Percentiles rank a stretch among this genome's conserved stretches.
These are phyloP conservation scores for Hippophae rhamnoides DNA, from an alignment of 306 rosid species.

Conservation along the genomic window DNA sequence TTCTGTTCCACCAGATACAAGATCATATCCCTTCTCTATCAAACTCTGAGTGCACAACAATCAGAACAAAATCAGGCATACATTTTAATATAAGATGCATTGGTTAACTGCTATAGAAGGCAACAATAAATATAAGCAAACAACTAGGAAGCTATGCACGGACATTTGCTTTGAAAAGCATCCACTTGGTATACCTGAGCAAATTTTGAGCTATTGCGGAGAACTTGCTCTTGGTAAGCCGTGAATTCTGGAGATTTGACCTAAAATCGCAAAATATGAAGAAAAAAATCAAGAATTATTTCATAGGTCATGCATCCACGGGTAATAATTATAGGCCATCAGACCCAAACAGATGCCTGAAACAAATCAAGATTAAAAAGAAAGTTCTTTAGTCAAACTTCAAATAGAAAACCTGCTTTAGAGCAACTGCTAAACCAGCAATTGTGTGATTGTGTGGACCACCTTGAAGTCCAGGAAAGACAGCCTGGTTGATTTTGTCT, in stretches of 20 bases:
- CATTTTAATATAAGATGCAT: constrained; percentile 11
- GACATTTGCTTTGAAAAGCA: neutral
- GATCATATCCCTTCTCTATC: constrained; percentile 71
- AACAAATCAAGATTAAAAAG: constrained; percentile 1
- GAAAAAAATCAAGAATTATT: constrained; percentile 8
- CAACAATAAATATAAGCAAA: constrained; percentile 7
- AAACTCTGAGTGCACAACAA: constrained; percentile 58
- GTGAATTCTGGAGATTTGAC: constrained; percentile 75
- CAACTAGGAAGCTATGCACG: neutral
- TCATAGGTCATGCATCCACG: no score
- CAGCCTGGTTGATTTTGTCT: constrained; percentile 88
- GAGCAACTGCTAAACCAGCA: constrained; percentile 79
- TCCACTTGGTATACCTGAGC: constrained; percentile 46
- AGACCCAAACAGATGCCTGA: neutral
- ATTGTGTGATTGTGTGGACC: constrained; percentile 93
- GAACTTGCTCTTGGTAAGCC: constrained; percentile 88
- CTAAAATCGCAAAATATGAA: constrained; percentile 32
- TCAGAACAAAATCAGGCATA: constrained; percentile 12
- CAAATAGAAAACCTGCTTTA: constrained; percentile 62
- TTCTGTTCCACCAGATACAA: constrained; percentile 95
- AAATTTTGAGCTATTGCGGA: constrained; percentile 57
- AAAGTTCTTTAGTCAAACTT: constrained; percentile 11
- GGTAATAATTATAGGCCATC: no score
- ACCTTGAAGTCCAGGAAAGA: constrained; percentile 97
- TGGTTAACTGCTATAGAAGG: neutral